A percentile compares a stretch with the other conserved stretches of the same genome.
Evolutionary conservation across 805 yeast species (phyloP).

Genomic region (Groenewaldozyma salmanticensis): DNA sequence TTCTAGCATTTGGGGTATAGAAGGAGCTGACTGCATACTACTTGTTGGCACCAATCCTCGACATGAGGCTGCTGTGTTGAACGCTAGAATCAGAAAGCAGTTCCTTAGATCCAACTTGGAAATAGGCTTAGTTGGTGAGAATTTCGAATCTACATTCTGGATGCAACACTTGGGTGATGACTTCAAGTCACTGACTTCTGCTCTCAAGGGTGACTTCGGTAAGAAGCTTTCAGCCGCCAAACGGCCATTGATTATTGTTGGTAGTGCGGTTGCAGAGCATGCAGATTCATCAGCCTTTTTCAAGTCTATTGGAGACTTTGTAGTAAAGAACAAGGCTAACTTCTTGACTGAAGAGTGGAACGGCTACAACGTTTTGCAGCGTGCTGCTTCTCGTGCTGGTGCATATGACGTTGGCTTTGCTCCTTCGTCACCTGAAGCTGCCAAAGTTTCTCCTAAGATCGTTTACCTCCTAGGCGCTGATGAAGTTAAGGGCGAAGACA

Average conservation of each 20-base stretch:
- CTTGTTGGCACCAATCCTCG: constrained; percentile 82
- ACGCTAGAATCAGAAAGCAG: constrained; percentile 71
- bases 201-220: constrained; percentile 62
- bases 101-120: constrained; percentile 63
- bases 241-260: constrained; percentile 70
- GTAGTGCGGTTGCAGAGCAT: constrained; percentile 67
- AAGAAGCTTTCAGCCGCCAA: constrained; percentile 54
- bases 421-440: constrained; percentile 37
- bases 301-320: constrained; percentile 52
- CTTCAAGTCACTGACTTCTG: constrained; percentile 45
- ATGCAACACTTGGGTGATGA: constrained; percentile 53
- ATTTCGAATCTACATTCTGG: constrained; percentile 68
- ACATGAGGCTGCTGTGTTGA: constrained; percentile 81
- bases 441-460: constrained; percentile 52
- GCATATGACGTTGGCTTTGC: constrained; percentile 79
- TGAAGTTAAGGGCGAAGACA: constrained; percentile 56
- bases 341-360: constrained; percentile 70
- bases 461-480: constrained; percentile 79
- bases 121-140: constrained; percentile 63
- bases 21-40: constrained; percentile 72
- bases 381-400: constrained; percentile 82
- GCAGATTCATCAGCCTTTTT: constrained; percentile 53
- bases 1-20: constrained; percentile 69
- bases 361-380: constrained; percentile 69
- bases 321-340: constrained; percentile 40